Conservation (phyloP, 2,329 filamentous ascomycete genomes). For the Fusarium citri region DNA sequence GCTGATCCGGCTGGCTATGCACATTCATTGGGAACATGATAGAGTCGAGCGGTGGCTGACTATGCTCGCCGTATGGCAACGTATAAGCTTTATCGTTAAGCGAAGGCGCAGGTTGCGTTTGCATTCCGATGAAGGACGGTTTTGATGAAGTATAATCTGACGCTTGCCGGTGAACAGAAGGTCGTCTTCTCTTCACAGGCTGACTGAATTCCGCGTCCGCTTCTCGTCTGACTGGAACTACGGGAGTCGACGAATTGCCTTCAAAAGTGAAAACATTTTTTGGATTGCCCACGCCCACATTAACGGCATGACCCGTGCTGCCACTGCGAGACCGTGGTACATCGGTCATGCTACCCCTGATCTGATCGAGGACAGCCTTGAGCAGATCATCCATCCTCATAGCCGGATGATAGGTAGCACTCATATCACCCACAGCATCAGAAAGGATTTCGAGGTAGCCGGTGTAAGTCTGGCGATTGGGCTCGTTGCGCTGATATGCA, state of each 20-base stretch:
- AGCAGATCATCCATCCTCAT: conserved; percentile 65
- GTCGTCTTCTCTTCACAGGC: conserved; percentile 48
- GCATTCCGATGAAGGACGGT: conserved; percentile 45
- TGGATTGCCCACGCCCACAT: conserved; percentile 1
- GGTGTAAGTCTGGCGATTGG: conserved; percentile 54
- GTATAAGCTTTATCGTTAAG: conserved; percentile 32
- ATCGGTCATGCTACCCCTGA: conserved; percentile 51
- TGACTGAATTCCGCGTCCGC: conserved; percentile 44
- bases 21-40: conserved; percentile 46
- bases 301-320: conserved; percentile 22
- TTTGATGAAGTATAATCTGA: conserved; percentile 49
- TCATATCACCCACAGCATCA: conserved; percentile 64
- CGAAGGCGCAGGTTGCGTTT: conserved; percentile 36
- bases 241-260: conserved; percentile 37
- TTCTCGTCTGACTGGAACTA: conserved; percentile 50
- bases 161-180: conserved; percentile 44
- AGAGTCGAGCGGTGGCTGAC: conserved; percentile 42
- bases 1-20: conserved; percentile 35
- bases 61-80: conserved; percentile 28
- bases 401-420: conserved; percentile 63
- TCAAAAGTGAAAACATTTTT: conserved; percentile 25
- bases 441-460: conserved; percentile 65
- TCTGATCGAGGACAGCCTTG: conserved; percentile 63
- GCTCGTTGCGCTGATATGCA: conserved; percentile 51
- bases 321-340: conserved; percentile 34